phyloP scores from a whole-genome alignment of 2,329 filamentous ascomycete genomes.

The Aspergillus sp. region DNA sequence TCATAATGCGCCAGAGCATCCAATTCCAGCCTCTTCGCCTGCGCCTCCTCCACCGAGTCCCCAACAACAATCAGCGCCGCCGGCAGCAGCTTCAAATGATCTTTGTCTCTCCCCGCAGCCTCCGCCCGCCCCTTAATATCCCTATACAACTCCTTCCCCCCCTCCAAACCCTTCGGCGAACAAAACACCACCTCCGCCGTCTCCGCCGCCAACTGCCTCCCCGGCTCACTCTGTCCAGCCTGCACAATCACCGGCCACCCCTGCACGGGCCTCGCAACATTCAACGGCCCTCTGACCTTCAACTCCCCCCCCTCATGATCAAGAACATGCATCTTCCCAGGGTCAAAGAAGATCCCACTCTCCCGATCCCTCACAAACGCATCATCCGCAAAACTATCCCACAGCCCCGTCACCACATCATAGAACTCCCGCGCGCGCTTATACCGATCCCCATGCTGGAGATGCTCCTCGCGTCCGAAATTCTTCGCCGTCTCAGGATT shows the following conservation, averaged over 20 bases:
- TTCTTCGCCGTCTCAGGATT: conserved; percentile 56
- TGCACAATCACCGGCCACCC: conserved; percentile 59
- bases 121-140: conserved; percentile 52
- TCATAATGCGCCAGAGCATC: conserved; percentile 57
- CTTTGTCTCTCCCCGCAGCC: conserved; percentile 46
- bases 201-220: conserved; percentile 52
- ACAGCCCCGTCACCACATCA: conserved; percentile 54
- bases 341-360: conserved; percentile 52
- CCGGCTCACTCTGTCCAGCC: conserved; percentile 55
- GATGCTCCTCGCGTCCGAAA: conserved; percentile 52
- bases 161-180: conserved; percentile 47
- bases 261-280: conserved; percentile 54
- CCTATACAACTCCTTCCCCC: conserved; percentile 50
- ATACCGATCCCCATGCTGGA: conserved; percentile 52
- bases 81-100: conserved; percentile 54
- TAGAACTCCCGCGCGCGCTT: conserved; percentile 55
- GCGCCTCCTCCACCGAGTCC: conserved; percentile 51
- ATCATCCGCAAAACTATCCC: conserved; percentile 58
- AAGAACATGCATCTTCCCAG: conserved; percentile 53
- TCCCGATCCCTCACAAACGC: conserved; percentile 52
- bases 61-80: conserved; percentile 53
- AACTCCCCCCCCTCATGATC: conserved; percentile 52
- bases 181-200: conserved; percentile 57
- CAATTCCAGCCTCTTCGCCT: conserved; percentile 49
- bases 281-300: conserved; percentile 50